phyloP scores from a whole-genome alignment of 306 rosid genomes.

The Mimosa bimucronata region DNA sequence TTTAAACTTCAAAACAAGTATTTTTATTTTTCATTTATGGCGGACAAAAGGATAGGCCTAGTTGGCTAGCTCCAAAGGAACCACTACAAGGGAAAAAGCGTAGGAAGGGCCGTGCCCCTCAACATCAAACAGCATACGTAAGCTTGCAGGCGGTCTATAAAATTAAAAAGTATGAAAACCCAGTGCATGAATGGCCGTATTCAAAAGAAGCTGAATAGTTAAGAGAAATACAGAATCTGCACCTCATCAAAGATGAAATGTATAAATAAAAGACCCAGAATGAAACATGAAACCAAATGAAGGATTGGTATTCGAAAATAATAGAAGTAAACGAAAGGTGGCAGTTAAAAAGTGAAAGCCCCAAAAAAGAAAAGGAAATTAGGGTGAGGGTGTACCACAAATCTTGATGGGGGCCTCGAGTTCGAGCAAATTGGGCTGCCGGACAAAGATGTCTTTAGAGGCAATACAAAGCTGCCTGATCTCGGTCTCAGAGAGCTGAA shows the following conservation, averaged over 20 bases:
- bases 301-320: background rate
- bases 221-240: too few species aligned
- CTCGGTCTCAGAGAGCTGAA: constrained; percentile 87
- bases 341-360: constrained; percentile 3
- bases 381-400: constrained; percentile 58
- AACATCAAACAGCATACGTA: background rate
- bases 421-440: constrained; percentile 90
- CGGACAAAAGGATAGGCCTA: background rate
- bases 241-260: background rate
- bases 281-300: background rate
- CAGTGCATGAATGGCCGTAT: background rate
- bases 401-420: constrained; percentile 96
- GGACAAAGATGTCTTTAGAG: constrained; percentile 78
- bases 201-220: background rate
- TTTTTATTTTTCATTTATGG: background rate
- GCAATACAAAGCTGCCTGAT: constrained; percentile 88
- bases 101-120: background rate
- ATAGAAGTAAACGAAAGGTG: background rate
- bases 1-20: background rate
- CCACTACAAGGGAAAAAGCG: background rate
- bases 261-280: background rate
- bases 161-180: background rate
- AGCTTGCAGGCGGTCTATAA: background rate
- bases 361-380: background rate
- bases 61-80: background rate